Evolutionary conservation across 2,329 filamentous ascomycete species (phyloP).

Genomic region (Penicillium sp.): DNA sequence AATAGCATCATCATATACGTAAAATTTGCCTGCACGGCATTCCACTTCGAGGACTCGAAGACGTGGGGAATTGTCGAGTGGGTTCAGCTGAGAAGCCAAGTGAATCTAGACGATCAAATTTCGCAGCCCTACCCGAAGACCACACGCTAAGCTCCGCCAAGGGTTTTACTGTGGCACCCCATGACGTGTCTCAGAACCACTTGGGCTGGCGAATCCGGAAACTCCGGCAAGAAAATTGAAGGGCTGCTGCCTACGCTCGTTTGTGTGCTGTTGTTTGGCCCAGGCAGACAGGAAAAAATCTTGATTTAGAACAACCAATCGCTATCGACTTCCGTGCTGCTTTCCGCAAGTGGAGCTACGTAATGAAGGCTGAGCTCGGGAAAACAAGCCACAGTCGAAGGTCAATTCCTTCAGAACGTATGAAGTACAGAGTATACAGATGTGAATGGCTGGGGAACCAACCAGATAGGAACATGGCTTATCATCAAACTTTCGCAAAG

Average conservation of each 20-base stretch:
- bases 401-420: background rate
- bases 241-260: background rate
- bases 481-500: background rate
- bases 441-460: background rate
- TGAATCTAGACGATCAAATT: background rate
- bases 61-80: background rate
- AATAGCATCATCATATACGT: background rate
- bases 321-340: background rate
- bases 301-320: background rate
- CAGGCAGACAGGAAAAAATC: background rate
- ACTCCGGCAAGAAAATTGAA: background rate
- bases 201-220: background rate
- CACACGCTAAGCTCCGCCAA: slow-evolving; percentile 1
- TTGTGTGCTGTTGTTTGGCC: background rate
- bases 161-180: background rate
- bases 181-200: slow-evolving; percentile 1
- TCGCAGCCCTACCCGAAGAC: slow-evolving; percentile 1
- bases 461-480: background rate
- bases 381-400: background rate
- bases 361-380: background rate
- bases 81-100: background rate
- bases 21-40: background rate
- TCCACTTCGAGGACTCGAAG: background rate
- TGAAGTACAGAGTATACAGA: background rate
- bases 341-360: background rate